Percentiles rank a stretch among this genome's conserved stretches.
phyloP scores from a whole-genome alignment of 345 rosid species.

The Salix brachista region DNA sequence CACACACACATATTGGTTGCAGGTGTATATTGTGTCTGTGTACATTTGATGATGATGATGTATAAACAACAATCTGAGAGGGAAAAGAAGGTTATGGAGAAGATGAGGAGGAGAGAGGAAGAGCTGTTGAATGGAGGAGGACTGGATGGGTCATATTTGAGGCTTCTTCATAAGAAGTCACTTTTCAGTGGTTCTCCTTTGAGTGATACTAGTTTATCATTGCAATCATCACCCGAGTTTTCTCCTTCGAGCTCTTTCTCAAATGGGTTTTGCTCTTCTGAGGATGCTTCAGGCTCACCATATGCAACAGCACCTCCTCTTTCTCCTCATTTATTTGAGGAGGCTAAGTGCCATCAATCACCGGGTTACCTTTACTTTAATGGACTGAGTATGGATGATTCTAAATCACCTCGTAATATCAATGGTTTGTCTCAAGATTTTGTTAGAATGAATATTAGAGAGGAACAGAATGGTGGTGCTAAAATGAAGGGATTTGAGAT shows the following conservation, averaged over 20 bases:
- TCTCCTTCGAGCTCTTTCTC: constrained; percentile 37
- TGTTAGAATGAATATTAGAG: constrained; percentile 39
- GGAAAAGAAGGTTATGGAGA: constrained; percentile 17
- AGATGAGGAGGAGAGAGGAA: constrained; percentile 28
- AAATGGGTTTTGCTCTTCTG: constrained; percentile 33
- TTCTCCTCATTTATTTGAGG: constrained; percentile 9
- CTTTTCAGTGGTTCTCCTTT: constrained; percentile 15
- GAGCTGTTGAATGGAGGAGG: constrained; percentile 24
- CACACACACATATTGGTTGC: too few relatives aligned
- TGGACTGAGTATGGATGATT: constrained; percentile 31
- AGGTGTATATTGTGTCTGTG: neutral
- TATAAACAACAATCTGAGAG: constrained; percentile 16
- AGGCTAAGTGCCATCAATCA: constrained; percentile 11
- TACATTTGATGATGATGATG: constrained; percentile 25
- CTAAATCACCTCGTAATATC: constrained; percentile 18
- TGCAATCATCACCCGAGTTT: constrained; percentile 24
- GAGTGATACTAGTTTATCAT: constrained; percentile 12
- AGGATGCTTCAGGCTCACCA: constrained; percentile 29
- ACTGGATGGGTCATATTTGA: constrained; percentile 19
- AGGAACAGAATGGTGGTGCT: constrained; percentile 21
- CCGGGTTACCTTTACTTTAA: constrained; percentile 19
- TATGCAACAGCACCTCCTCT: neutral
- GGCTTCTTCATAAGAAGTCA: constrained; percentile 18
- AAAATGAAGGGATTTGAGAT: constrained; percentile 32
- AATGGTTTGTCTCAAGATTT: constrained; percentile 37